phyloP scores from a whole-genome alignment of 2,329 filamentous ascomycete species.

The Madurella mycetomatis region DNA sequence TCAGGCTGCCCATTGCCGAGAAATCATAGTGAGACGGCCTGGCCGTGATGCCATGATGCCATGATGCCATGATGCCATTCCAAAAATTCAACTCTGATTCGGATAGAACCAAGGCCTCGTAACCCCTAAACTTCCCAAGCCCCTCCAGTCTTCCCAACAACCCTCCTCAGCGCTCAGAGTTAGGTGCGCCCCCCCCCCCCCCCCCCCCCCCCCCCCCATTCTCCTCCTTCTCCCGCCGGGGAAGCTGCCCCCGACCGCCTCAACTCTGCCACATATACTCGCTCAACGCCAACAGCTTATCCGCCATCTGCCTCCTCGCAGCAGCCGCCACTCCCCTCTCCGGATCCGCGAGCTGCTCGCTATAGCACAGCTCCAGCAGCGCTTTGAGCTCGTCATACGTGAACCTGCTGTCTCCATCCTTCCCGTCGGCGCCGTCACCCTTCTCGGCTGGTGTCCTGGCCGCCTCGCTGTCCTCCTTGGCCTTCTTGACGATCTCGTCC shows the following conservation, averaged over 20 bases:
- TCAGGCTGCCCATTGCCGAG: too few species aligned
- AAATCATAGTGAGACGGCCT: too few species aligned
- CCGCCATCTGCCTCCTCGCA: conserved; percentile 65
- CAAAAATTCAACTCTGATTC: too few species aligned
- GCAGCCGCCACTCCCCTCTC: conserved; percentile 63
- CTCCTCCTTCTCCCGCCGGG: too few species aligned
- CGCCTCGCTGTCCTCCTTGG: conserved; percentile 42
- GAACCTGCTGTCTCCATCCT: conserved; percentile 36
- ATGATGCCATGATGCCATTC: too few species aligned
- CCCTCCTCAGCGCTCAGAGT: not conserved
- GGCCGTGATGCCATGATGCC: too few species aligned
- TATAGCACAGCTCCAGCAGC: conserved; percentile 63
- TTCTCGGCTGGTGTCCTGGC: conserved; percentile 28
- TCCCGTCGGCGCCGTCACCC: not conserved
- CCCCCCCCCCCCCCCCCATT: too few species aligned
- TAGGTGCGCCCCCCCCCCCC: not conserved
- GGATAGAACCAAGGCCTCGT: too few species aligned
- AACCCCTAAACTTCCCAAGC: too few species aligned
- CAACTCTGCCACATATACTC: conserved; percentile 64
- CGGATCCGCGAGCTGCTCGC: conserved; percentile 60
- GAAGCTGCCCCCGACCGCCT: not conserved
- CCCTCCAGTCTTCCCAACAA: too few species aligned
- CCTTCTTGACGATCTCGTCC: conserved; percentile 60
- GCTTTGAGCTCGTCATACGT: conserved; percentile 64
- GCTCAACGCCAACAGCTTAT: conserved; percentile 64